Percentiles rank a stretch among this genome's conserved stretches.
Evolutionary conservation across 2,329 filamentous ascomycete species (phyloP).

Genomic region (Xylariaceae sp.): DNA sequence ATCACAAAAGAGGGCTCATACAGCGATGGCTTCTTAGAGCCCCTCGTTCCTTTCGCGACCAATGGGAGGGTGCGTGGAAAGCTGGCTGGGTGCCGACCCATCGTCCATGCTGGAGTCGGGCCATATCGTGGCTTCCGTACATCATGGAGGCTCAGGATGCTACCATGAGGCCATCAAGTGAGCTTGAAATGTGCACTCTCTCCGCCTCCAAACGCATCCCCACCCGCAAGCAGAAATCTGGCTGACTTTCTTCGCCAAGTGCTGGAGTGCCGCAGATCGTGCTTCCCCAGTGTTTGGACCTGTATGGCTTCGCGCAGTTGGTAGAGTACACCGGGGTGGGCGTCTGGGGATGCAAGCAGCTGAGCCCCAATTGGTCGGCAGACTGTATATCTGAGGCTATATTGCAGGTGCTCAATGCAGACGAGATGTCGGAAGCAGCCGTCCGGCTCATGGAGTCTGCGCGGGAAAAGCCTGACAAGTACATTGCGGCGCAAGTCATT

Average conservation of each 20-base stretch:
- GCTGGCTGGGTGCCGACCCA: conserved; percentile 18
- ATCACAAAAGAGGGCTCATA: conserved; percentile 9
- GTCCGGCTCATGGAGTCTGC: too few species aligned
- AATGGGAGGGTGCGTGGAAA: conserved; percentile 15
- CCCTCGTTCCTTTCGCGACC: conserved; percentile 12
- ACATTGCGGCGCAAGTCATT: too few species aligned
- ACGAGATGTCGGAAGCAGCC: neutral
- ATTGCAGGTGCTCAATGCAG: conserved; percentile 8
- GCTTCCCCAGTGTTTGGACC: conserved; percentile 17
- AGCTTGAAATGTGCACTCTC: too few species aligned
- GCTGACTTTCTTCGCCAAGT: neutral
- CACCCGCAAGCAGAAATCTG: neutral
- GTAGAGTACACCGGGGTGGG: conserved; percentile 16
- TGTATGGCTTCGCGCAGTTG: conserved; percentile 17
- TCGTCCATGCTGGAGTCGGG: conserved; percentile 19
- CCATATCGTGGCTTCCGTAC: conserved; percentile 19
- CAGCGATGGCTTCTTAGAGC: conserved; percentile 10
- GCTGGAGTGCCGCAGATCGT: conserved; percentile 17
- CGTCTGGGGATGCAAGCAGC: conserved; percentile 13
- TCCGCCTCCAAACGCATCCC: too few species aligned
- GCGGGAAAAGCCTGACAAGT: too few species aligned
- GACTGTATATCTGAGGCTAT: conserved; percentile 13
- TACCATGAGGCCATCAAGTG: conserved; percentile 23
- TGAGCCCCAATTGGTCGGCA: conserved; percentile 11
- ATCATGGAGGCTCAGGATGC: conserved; percentile 23